Evolutionary conservation across 495 filamentous ascomycete genomes (phyloP).

Genomic region (Daldinia vernicosa): DNA sequence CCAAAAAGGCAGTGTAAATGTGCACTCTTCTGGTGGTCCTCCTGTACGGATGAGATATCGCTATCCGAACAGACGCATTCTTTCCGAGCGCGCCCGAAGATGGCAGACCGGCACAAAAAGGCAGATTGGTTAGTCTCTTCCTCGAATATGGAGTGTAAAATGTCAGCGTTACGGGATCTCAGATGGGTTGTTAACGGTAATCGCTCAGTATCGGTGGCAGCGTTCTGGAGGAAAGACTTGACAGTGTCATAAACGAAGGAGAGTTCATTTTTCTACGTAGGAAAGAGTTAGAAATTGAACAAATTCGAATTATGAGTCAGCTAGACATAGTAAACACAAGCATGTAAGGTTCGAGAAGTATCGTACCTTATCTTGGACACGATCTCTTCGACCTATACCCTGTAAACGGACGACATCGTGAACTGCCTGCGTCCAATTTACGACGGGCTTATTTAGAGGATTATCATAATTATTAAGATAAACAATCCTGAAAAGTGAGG

Average conservation of each 20-base stretch:
- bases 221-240: conserved; percentile 49
- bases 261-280: conserved; percentile 44
- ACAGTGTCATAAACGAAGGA: conserved; percentile 52
- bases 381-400: conserved; percentile 49
- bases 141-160: conserved; percentile 57
- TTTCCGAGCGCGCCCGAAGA: conserved; percentile 58
- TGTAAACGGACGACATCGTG: conserved; percentile 58
- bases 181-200: conserved; percentile 43
- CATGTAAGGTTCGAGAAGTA: conserved; percentile 30
- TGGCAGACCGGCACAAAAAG: conserved; percentile 62
- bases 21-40: conserved; percentile 64
- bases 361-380: conserved; percentile 50
- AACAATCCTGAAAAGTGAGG: conserved; percentile 59
- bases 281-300: conserved; percentile 6
- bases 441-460: conserved; percentile 28
- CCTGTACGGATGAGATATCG: conserved; percentile 13
- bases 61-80: neutral
- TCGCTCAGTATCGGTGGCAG: conserved; percentile 37
- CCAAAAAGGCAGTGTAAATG: conserved; percentile 71
- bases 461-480: conserved; percentile 60
- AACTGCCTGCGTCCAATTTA: conserved; percentile 61
- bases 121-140: conserved; percentile 51
- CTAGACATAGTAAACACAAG: conserved; percentile 27
- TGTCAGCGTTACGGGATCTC: conserved; percentile 54
- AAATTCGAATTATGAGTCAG: neutral